Conservation (phyloP, 495 filamentous ascomycete genomes). For the Trichoderma erinaceum region DNA sequence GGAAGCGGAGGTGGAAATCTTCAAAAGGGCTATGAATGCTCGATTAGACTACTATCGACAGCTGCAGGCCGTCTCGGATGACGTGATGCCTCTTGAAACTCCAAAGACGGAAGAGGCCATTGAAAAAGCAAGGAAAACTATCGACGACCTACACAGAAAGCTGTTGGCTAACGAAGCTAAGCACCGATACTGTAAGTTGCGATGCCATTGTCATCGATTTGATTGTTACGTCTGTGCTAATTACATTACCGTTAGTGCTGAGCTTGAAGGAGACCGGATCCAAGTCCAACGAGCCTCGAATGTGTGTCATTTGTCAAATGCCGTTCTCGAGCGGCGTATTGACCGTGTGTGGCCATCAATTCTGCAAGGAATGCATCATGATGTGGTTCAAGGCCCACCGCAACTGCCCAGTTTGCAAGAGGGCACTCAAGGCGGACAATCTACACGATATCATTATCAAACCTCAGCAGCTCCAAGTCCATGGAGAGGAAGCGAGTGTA, state of each 20-base stretch:
- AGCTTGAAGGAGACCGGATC: conserved; percentile 48
- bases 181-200: conserved; percentile 57
- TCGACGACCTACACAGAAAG: conserved; percentile 45
- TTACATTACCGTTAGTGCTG: conserved; percentile 27
- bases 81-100: conserved; percentile 64
- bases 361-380: conserved; percentile 77
- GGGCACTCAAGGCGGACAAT: conserved; percentile 50
- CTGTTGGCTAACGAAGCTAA: conserved; percentile 60
- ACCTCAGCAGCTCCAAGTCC: conserved; percentile 60
- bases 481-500: conserved; percentile 48
- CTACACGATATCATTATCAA: conserved; percentile 82
- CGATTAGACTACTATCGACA: conserved; percentile 85
- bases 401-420: conserved; percentile 76
- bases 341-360: conserved; percentile 86
- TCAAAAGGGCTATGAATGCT: conserved; percentile 70
- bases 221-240: neutral
- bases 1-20: conserved; percentile 68
- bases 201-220: neutral
- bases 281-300: conserved; percentile 49
- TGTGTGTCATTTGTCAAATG: conserved; percentile 76
- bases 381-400: conserved; percentile 61
- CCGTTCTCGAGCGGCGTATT: conserved; percentile 72
- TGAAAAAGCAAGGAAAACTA: conserved; percentile 27
- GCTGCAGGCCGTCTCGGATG: conserved; percentile 82
- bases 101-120: conserved; percentile 33